These are phyloP conservation scores for Nannizzia gypsea DNA, from an alignment of 2,329 filamentous ascomycete species.

Conservation along the genomic window DNA sequence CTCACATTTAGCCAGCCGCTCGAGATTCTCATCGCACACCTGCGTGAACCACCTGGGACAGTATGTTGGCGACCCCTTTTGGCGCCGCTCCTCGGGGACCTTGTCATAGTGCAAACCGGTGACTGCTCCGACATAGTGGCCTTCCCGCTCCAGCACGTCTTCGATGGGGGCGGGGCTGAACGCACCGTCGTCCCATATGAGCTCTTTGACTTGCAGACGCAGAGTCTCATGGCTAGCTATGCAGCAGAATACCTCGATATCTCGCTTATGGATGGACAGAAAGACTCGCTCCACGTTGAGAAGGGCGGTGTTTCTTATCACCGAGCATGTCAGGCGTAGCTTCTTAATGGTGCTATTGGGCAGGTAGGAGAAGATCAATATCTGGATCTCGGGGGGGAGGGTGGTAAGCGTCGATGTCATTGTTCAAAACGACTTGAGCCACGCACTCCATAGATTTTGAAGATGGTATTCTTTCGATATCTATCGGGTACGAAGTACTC, in stretches of 20 bases:
- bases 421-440: not conserved
- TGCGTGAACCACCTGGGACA: not conserved
- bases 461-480: not conserved
- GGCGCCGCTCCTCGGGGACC: not conserved
- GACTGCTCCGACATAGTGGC: not conserved
- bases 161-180: not conserved
- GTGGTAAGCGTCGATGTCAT: not conserved
- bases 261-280: not conserved
- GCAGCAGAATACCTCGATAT: not conserved
- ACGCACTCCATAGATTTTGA: not conserved
- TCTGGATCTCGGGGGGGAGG: too few species aligned
- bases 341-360: not conserved
- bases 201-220: not conserved
- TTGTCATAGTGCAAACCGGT: not conserved
- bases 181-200: not conserved
- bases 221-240: not conserved
- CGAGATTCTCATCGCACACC: not conserved
- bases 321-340: not conserved
- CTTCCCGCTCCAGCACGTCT: not conserved
- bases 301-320: not conserved
- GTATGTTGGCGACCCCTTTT: not conserved
- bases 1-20: not conserved
- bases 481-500: not conserved
- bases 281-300: not conserved
- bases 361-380: not conserved